Conservation (phyloP, 2,329 filamentous ascomycete genomes). For the Colletotrichum chrysophilum region DNA sequence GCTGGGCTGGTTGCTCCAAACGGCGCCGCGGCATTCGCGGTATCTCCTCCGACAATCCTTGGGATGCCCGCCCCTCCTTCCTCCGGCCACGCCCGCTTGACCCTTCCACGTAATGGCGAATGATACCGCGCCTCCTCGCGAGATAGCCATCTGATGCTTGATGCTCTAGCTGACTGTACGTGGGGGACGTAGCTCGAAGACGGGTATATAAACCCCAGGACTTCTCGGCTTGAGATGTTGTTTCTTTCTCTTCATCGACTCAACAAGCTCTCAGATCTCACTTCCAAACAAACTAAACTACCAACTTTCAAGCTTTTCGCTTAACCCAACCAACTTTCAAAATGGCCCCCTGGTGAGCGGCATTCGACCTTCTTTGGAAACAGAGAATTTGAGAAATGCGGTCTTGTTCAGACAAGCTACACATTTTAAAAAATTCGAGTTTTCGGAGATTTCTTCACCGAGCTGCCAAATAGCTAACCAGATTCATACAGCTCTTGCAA, state of each 20-base stretch:
- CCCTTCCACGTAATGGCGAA: slow-evolving; percentile 5
- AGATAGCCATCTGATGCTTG: slow-evolving; percentile 6
- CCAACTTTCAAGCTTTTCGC: slow-evolving; percentile 5
- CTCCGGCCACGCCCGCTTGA: neutral
- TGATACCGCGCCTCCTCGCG: slow-evolving; percentile 1
- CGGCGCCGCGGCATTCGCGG: slow-evolving; percentile 8
- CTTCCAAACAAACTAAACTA: neutral
- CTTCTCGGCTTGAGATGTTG: neutral
- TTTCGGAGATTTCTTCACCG: neutral
- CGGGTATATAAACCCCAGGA: slow-evolving; percentile 13
- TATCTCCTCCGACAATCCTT: neutral
- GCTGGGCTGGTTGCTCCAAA: neutral
- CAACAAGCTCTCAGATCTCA: neutral
- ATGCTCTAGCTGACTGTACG: neutral
- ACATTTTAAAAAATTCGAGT: neutral
- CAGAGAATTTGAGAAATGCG: neutral
- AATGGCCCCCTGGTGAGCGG: slow-evolving; percentile 23
- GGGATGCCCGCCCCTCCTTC: neutral
- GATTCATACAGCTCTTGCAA: slow-evolving; percentile 14
- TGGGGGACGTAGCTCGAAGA: neutral
- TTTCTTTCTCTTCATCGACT: neutral
- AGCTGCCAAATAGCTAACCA: neutral
- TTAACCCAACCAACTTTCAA: slow-evolving; percentile 8
- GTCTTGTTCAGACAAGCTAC: neutral
- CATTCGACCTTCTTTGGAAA: neutral